Base-by-base conservation (phyloP, 176 grass and related monocot species). In the Secale cereale region DNA sequence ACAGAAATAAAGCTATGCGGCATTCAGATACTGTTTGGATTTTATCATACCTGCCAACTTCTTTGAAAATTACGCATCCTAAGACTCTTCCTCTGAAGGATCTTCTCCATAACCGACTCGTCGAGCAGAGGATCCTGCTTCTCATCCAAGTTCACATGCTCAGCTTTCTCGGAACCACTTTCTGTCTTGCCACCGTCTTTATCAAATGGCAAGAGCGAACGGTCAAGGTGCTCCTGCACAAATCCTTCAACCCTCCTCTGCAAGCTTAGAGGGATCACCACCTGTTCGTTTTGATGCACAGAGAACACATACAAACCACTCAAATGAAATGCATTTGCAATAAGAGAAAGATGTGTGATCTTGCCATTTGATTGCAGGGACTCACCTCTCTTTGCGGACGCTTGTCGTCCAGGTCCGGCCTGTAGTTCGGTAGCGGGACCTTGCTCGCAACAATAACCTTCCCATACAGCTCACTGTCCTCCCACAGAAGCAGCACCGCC, bases 371-470 rank as follows among this genome's bases (percentile, higher is more conserved):
- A 33, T 35, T 50, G 30, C 33, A 28, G 23, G 26, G 23, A 75
- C 28, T 86, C 29, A 83, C 96, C 91, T 98, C 93, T 94, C 93
- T 92, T 78, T 98, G 96, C 6, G 93, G 96, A 9, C 96, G 61
- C 78, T 94, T 98, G 82, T 98, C 96, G 57, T 98, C 96, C 36
- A 95, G 88, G 81, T 98, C 96, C 0, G 93, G 96, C 46, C 96
- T 92, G 84, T 95, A 98, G 73, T 98, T 98, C 16, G 91, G 96
- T 32, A 98, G 57, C 8, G 93, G 93, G 64, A 95, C 93, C 91
- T 98, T 98, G 85, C 96, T 98, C 22, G 93, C 89, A n/a, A 95
- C 96, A 7, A 98, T 84, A 26, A 98, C 96, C 83, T 88, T 95
- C 59, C 93, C 96, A 62, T 98, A 98, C 65, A 91, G 70, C 81